phyloP scores from a whole-genome alignment of 1,139 yeast species.

The Hansenula sp. region DNA sequence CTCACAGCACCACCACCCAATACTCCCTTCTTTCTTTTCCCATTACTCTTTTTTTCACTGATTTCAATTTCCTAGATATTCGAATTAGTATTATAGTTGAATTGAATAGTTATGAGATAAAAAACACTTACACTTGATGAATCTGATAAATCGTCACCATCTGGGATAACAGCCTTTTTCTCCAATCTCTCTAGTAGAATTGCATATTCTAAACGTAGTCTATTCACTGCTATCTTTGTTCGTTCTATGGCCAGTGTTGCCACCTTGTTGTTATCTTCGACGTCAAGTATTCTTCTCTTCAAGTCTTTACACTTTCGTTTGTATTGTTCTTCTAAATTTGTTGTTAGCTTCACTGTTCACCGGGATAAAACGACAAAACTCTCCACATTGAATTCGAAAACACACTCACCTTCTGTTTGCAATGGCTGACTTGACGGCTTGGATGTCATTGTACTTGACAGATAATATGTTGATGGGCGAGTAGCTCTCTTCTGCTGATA shows the following conservation, averaged over 20 bases:
- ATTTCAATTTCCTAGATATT: constrained; percentile 2
- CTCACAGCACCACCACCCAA: constrained; percentile 33
- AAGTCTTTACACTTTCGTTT: constrained; percentile 41
- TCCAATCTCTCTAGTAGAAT: constrained; percentile 79
- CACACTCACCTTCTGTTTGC: constrained; percentile 1
- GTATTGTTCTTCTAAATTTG: background rate
- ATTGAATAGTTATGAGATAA: constrained; percentile 15
- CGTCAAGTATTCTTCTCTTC: constrained; percentile 65
- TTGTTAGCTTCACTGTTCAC: background rate
- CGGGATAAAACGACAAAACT: no score
- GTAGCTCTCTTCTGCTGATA: no score
- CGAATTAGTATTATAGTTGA: constrained; percentile 13
- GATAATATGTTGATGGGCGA: no score
- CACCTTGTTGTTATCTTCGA: constrained; percentile 77
- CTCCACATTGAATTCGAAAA: background rate
- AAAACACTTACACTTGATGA: constrained; percentile 5
- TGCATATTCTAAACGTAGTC: constrained; percentile 80
- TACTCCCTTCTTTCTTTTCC: constrained; percentile 14
- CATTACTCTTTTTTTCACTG: constrained; percentile 6
- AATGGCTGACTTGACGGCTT: background rate
- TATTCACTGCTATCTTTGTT: constrained; percentile 70
- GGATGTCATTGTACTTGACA: background rate
- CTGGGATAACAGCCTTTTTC: constrained; percentile 36
- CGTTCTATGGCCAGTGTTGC: constrained; percentile 77
- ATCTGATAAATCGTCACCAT: constrained; percentile 14